These are phyloP conservation scores for Phytophthora megakarya DNA, from an alignment of 352 stramenopile genomes.

Conservation along the genomic window DNA sequence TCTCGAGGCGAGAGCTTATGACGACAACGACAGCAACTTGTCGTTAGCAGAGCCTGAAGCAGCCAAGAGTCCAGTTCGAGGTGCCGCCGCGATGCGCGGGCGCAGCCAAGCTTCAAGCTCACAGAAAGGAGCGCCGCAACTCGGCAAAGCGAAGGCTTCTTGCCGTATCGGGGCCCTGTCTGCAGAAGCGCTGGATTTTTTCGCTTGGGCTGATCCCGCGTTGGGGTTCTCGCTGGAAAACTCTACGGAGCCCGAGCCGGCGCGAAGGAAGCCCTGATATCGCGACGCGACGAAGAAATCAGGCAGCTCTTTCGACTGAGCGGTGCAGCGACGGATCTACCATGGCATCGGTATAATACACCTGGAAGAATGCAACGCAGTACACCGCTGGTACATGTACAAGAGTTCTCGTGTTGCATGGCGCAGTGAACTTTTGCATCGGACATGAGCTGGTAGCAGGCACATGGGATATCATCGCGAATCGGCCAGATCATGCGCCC, in stretches of 20 bases:
- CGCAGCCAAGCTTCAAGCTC: conserved; percentile 23
- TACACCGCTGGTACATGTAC: background rate
- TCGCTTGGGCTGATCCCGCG: conserved; percentile 9
- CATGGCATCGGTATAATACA: conserved; percentile 3
- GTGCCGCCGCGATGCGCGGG: conserved; percentile 13
- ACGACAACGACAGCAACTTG: no score
- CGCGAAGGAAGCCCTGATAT: conserved; percentile 30
- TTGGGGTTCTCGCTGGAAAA: background rate
- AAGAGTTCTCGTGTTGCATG: no score
- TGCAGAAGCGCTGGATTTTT: conserved; percentile 28
- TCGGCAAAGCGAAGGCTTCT: conserved; percentile 6
- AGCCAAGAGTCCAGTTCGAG: conserved; percentile 26
- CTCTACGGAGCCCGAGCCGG: background rate
- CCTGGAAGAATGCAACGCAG: background rate
- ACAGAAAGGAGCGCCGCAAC: conserved; percentile 14
- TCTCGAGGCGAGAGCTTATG: no score
- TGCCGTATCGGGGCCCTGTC: background rate
- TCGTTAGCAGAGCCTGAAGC: background rate
- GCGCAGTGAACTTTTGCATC: no score
- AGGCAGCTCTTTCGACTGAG: conserved; percentile 33
- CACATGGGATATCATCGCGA: conserved; percentile 35
- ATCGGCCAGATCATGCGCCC: conserved; percentile 22
- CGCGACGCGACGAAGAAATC: conserved; percentile 42
- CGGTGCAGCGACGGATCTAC: conserved; percentile 9
- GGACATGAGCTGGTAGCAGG: background rate